phyloP scores from a whole-genome alignment of 1,284 basidiomycete species.

The Irpex sp. region DNA sequence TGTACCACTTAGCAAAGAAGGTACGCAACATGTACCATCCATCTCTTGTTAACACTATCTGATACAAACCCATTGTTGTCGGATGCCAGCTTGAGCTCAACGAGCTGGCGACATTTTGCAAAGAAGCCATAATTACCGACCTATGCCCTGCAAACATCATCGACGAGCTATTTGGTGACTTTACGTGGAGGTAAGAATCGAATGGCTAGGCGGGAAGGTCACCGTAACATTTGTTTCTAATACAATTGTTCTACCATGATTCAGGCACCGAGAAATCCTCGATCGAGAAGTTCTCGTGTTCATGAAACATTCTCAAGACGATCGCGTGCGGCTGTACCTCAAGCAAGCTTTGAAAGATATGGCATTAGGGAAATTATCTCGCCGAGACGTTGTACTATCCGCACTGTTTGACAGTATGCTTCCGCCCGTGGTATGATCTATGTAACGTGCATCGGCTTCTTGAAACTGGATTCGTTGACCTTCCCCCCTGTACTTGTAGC shows the following conservation, averaged over 20 bases:
- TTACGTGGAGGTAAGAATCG: conserved; percentile 13
- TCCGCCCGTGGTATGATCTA: neutral
- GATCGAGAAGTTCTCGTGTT: neutral
- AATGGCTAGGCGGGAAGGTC: too few relatives aligned
- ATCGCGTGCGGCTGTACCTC: neutral
- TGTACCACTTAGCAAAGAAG: conserved; percentile 15
- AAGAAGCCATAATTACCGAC: conserved; percentile 1
- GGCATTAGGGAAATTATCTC: neutral
- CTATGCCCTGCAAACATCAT: conserved; percentile 15
- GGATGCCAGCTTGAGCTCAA: conserved; percentile 3
- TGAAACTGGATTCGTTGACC: neutral
- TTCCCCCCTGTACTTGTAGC: neutral
- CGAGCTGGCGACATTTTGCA: conserved; percentile 2
- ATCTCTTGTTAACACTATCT: neutral
- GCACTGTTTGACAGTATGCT: neutral
- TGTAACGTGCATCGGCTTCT: neutral
- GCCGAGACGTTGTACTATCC: neutral
- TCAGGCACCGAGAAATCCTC: neutral
- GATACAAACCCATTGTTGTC: neutral
- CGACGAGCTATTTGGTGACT: conserved; percentile 16
- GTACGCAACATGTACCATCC: neutral
- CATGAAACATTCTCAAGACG: neutral
- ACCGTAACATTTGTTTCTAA: neutral
- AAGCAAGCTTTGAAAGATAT: neutral
- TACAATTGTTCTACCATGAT: neutral